Base-by-base conservation (phyloP, 495 filamentous ascomycete genomes). In the Penicillium waksmanii region DNA sequence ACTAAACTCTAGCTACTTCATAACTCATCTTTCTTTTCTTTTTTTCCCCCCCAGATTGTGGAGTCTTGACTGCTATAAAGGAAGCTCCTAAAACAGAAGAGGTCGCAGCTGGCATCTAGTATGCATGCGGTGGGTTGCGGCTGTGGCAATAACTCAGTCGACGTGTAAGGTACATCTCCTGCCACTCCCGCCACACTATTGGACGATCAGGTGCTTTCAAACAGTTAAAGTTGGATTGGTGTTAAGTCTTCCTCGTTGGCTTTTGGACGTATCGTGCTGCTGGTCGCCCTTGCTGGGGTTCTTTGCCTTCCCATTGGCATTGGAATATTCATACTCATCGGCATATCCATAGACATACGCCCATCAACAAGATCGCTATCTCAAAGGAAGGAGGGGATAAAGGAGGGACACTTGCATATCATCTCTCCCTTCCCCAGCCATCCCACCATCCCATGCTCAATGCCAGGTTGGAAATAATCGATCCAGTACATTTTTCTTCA, bases 181-280 rank as follows among this genome's bases (percentile, higher is more conserved):
- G 33, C 63, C 63, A 65, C 63, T 11, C 47, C 8, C 55, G 12
- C 4, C 10, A 18, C 13, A 10, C 17, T 8, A 66, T 66, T 66
- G 60, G 59, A 33, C 46, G 42, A 47, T 35, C 33, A 55, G 56
- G 47, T 53, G 55, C 53, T 63, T 63, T 60, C 48, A 62, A 62
- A 61, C 46, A 25, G 58, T 65, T 61, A 55, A 64, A 27, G 62
- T 58, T 64, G 62, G 42, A 19, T 53, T 52, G 43, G 50, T 54
- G 40, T 33, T 55, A n/a, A n/a, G 12, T 11, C 25, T 23, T 43
- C 23, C 18, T 33, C 27, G 9, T 47, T 48, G 21, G 27, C 33
- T 42, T 40, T 43, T 54, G 9, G 46, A 48, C 19, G 46, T 48
- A 19, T 48, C 46, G 19, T 48, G 46, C 46, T 48, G 46, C 21